Base-by-base conservation (phyloP, 495 filamentous ascomycete species). In the Aspergillus conjunctus region DNA sequence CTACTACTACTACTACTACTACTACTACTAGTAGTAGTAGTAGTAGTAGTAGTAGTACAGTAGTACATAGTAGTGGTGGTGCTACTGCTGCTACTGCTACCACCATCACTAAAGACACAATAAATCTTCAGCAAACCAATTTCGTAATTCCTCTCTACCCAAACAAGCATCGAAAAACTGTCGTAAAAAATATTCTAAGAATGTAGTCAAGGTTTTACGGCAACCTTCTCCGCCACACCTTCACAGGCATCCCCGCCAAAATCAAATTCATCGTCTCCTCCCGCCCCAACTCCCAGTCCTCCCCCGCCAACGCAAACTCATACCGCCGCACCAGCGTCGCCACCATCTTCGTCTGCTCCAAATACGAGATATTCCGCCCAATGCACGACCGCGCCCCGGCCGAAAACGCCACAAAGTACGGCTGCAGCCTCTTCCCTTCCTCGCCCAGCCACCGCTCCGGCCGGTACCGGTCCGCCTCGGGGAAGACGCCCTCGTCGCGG, bases 371-470 rank as follows among this genome's bases (percentile, higher is more conserved):
- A 59, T 78, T 79, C 21, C 75, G 65, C 5, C 77, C 77, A 67
- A 79, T 79, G 49, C 77, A 79, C 6, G 73, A 75, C n/a, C 77
- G 49, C 6, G 75, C 71, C 1, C 77, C 77, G 1, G 77, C 74
- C 53, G 63, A 67, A 58, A 82, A 80, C 10, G 77, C 67, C 46
- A 81, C 66, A 33, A 82, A 75, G 54, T 75, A 76, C 8, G 71
- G 68, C 54, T 73, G 71, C 10, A 82, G 66, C 14, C 68, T 66
- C 59, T 81, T 79, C 8, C 71, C 74, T 41, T 70, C 68, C 45
- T 74, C 73, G 2, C 65, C 68, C 0, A 77, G 56, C 71, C 71
- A 79, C 26, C 76, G 63, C 54, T 74, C 73, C 1, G 76, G 76
- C n/a, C 65, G 64, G 55, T 73, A 79, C 46, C 60, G 56, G 37